Evolutionary conservation across 345 rosid species (phyloP), one percentile per base, ranked within the genome.

Genomic region (Garcia nutans): DNA sequence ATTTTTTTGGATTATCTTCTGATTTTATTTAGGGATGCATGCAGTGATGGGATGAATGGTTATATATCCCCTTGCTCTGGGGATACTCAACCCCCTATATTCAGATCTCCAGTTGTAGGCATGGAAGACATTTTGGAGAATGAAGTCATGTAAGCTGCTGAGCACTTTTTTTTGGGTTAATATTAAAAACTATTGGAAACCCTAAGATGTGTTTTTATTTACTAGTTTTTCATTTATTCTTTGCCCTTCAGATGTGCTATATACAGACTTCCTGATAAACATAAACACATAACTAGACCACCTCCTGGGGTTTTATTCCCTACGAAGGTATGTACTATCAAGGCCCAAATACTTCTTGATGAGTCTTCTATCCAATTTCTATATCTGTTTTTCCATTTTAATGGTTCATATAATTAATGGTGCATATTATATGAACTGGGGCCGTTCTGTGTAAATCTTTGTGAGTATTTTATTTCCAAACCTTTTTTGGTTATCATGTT

Each of bases 11-110:
- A 72, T 68, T 68, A 58, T 80, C 52, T 64, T 83, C 81, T 93
- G 87, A 85, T 83, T 62, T 74, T 62, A 74, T 71, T 83, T 85
- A 73, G 75, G 83, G 72, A 70, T 89, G 20, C 78, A 10, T 93
- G 93, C 97, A 95, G 99, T 79, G 97, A 87, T 80, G 98, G 94
- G 74, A 92, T 96, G 98, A 93, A 96, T 66, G 99, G 99, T 70
- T 96, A 87, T 83, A 80, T 96, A 77, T 87, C 87, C 58, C 92
- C 92, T 59, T 93, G 97, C 77, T 87, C 82, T 74, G 98, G 88
- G 77, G 95, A 91, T 79, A 74, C 91, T 65, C 91, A 88, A 70
- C 97, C 95, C 63, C 88, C 93, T 55, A 71, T 88, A 81, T 86
- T 90, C 79, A 87, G 89, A 81, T 96, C 99, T 76, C 97, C 98